Evolutionary conservation across 805 yeast genomes (phyloP).

Genomic region (Candida qinlingensis): DNA sequence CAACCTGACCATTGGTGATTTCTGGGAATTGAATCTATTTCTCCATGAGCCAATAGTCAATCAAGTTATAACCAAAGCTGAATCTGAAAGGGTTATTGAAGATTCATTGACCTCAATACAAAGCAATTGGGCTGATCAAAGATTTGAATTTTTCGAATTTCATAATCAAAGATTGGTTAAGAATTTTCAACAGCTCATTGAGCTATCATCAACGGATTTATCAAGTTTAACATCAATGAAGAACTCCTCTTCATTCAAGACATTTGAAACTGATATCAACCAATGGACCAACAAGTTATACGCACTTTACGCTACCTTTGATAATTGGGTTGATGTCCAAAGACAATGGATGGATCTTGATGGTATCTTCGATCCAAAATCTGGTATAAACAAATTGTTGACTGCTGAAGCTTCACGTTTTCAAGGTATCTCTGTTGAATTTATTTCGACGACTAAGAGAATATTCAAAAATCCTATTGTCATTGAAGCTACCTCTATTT

Average conservation of each 20-base stretch:
- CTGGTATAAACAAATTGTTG: conserved; percentile 54
- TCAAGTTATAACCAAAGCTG: conserved; percentile 54
- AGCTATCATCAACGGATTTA: conserved; percentile 53
- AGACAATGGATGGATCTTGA: conserved; percentile 83
- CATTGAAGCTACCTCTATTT: conserved; percentile 48
- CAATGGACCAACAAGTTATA: conserved; percentile 55
- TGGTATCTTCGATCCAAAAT: conserved; percentile 63
- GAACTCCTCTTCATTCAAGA: conserved; percentile 53
- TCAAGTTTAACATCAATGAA: conserved; percentile 64
- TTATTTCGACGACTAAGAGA: conserved; percentile 44
- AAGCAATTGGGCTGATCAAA: conserved; percentile 47
- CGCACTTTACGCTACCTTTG: conserved; percentile 45
- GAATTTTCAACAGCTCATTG: conserved; percentile 63
- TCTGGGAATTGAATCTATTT: conserved; percentile 51
- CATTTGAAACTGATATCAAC: conserved; percentile 53
- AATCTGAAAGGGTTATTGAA: conserved; percentile 65
- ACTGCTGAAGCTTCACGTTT: conserved; percentile 71
- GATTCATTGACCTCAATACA: conserved; percentile 46
- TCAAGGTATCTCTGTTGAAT: conserved; percentile 55
- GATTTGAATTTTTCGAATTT: conserved; percentile 51
- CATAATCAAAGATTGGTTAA: conserved; percentile 51
- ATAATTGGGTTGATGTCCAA: conserved; percentile 79
- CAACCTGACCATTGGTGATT: conserved; percentile 31
- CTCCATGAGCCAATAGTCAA: conserved; percentile 42
- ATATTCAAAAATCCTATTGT: conserved; percentile 45